Evolutionary conservation across 2,329 filamentous ascomycete species (phyloP).

Genomic region (Beauveria australis): DNA sequence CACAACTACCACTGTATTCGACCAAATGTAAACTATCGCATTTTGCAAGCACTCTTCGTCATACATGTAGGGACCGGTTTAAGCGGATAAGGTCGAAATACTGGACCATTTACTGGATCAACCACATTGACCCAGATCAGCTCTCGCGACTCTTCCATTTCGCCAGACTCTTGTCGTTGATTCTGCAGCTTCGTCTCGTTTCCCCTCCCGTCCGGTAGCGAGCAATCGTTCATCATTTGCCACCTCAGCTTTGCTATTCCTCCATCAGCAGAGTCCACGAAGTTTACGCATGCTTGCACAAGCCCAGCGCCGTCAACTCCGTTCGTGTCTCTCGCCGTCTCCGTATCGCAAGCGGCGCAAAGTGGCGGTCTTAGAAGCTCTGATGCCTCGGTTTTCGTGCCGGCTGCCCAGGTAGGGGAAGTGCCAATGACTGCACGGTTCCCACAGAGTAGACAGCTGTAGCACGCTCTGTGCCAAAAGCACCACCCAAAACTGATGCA

Average conservation of each 20-base stretch:
- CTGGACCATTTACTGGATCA: conserved; percentile 37
- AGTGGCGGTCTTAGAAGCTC: conserved; percentile 42
- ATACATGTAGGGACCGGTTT: conserved; percentile 44
- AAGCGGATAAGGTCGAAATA: conserved; percentile 39
- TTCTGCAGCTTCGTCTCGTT: not conserved
- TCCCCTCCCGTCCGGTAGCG: not conserved
- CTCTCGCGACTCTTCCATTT: conserved; percentile 8
- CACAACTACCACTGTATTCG: no score
- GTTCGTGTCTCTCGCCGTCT: conserved; percentile 29
- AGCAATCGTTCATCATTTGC: conserved; percentile 19
- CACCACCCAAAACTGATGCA: conserved; percentile 53
- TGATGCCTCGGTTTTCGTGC: conserved; percentile 17
- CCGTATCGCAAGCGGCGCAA: conserved; percentile 38
- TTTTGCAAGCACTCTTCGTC: not conserved
- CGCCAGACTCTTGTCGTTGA: conserved; percentile 16
- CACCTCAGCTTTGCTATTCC: conserved; percentile 38
- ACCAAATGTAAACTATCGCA: not conserved
- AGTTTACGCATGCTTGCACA: conserved; percentile 34
- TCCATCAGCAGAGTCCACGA: conserved; percentile 35
- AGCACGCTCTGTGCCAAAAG: conserved; percentile 51
- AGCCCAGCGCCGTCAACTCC: conserved; percentile 18
- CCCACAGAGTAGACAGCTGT: conserved; percentile 47
- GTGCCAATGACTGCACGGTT: conserved; percentile 23
- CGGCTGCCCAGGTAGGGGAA: conserved; percentile 22
- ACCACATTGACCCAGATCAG: conserved; percentile 41